phyloP scores from a whole-genome alignment of 306 rosid genomes.

The Citrullus colocynthis region DNA sequence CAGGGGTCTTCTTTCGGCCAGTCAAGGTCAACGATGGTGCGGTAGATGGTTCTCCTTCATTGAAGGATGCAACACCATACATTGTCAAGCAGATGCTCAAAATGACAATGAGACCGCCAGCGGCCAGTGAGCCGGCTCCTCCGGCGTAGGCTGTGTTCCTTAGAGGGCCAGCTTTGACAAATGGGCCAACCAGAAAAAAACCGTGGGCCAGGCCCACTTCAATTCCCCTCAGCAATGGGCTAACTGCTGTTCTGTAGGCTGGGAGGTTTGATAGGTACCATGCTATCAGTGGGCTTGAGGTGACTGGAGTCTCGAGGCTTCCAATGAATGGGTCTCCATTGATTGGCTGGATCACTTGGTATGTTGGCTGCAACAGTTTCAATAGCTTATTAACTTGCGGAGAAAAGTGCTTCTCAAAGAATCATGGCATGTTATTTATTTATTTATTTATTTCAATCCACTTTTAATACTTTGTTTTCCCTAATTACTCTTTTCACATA shows the following conservation, averaged over 20 bases:
- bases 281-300: constrained; percentile 88
- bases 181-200: constrained; percentile 70
- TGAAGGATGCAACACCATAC: constrained; percentile 75
- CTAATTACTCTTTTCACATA: not conserved
- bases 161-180: constrained; percentile 82
- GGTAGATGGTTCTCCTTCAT: constrained; percentile 81
- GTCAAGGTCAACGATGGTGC: constrained; percentile 75
- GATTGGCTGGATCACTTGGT: constrained; percentile 86
- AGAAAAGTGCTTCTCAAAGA: not conserved
- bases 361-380: constrained; percentile 40
- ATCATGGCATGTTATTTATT: not conserved
- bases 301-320: constrained; percentile 88
- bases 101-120: constrained; percentile 79
- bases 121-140: constrained; percentile 70
- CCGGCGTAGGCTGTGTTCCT: constrained; percentile 65
- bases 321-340: constrained; percentile 99
- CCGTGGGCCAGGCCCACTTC: constrained; percentile 97
- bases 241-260: constrained; percentile 85
- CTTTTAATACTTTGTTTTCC: not conserved
- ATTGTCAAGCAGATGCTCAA: constrained; percentile 63
- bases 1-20: constrained; percentile 81
- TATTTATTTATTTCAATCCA: too few species aligned
- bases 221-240: constrained; percentile 70
- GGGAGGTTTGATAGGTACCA: constrained; percentile 98
- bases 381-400: not conserved